Base-by-base conservation (phyloP, 257 asterid species). In the Nicotiana attenuata region DNA sequence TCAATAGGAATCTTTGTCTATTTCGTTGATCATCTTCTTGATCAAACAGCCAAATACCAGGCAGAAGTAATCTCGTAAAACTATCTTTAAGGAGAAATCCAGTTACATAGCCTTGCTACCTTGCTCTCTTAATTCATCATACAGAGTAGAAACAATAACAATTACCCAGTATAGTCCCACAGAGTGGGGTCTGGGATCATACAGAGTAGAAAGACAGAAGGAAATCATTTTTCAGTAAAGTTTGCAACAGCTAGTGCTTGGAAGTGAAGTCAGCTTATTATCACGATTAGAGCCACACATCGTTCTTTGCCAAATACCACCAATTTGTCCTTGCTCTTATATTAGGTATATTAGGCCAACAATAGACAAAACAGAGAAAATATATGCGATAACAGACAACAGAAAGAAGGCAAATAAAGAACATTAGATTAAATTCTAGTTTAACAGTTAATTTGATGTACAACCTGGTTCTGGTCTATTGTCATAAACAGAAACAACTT, bases 401-500 rank as follows among this genome's bases (percentile, higher is more conserved):
- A 47, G 16, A 73, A 24, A 73, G 79, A 50, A 73, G 61, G 79
- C 22, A 73, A 47, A 47, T 50, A 73, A 73, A 73, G 79, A 41
- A 11, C 38, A 47, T 73, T 20, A 24, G 50, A 73, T 24, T 47
- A 47, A 71, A 47, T 47, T 71, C 38, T 22, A 71, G 78, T 22
- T 71, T 71, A 47, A 11, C 35, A 41, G 20, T 11, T 31, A 69
- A 45, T 73, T 73, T 73, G 35, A 73, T 24, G 41, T 55, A 14
- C 38, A 47, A 15, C 24, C 19, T 22, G 61, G 60, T 73, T 24
- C 31, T 47, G 61, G 38, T 73, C 24, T 22, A 45, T 22, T 24
- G 33, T 69, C 78, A 47, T 33, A 22, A 73, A 73, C 50, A 73
- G 35, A 73, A 73, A 45, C 38, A 73, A 73, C 22, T 13, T 73